Conservation (phyloP, 352 stramenopile genomes). For the Globisporangium splendens region DNA sequence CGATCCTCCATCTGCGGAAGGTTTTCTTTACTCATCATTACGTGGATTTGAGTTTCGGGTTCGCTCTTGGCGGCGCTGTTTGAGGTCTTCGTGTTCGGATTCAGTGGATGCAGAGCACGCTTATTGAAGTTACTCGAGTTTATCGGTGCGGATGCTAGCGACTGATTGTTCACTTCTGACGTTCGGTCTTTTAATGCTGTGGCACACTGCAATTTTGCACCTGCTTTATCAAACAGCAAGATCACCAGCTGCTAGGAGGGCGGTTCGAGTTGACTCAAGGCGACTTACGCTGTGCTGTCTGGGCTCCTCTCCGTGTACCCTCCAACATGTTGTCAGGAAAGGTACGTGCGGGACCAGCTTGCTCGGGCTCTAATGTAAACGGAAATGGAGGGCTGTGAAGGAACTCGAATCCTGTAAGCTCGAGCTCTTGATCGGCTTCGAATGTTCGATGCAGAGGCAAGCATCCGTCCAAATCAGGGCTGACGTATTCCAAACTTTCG, state of each 20-base stretch:
- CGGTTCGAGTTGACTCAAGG: background rate
- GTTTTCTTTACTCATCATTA: background rate
- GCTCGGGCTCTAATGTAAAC: background rate
- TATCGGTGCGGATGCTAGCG: background rate
- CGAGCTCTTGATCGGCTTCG: conserved; percentile 61
- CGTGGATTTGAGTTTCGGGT: background rate
- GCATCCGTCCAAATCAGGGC: conserved; percentile 51
- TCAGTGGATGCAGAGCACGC: background rate
- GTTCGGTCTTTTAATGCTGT: conserved; percentile 5
- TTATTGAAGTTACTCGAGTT: background rate
- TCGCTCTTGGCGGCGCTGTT: background rate
- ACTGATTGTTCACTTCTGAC: background rate
- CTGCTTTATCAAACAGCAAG: background rate
- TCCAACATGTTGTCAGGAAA: background rate
- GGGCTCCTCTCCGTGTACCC: background rate
- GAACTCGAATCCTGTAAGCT: conserved; percentile 61
- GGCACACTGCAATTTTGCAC: background rate
- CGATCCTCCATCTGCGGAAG: background rate
- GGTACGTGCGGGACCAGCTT: background rate
- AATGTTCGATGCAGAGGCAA: conserved; percentile 29
- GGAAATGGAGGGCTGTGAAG: conserved; percentile 42
- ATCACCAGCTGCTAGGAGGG: background rate
- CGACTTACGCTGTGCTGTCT: background rate
- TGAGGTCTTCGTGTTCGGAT: background rate
- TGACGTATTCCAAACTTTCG: conserved; percentile 58